phyloP scores from a whole-genome alignment of 2,329 filamentous ascomycete species.

The Talaromyces sp. region DNA sequence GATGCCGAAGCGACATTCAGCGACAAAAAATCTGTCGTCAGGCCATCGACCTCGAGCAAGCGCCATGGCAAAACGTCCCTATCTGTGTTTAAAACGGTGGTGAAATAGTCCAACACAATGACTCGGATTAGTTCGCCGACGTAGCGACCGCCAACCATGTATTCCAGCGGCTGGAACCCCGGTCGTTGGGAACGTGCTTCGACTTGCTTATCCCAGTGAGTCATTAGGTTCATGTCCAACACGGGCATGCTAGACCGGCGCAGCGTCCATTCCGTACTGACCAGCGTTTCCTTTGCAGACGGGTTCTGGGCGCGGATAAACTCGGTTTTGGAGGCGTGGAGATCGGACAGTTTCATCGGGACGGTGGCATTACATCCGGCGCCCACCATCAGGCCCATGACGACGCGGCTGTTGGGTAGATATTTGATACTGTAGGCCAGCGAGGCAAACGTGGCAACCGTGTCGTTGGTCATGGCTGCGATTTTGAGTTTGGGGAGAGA shows the following conservation, averaged over 20 bases:
- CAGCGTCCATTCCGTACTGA: constrained; percentile 79
- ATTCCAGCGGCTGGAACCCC: constrained; percentile 73
- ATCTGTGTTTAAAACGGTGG: constrained; percentile 34
- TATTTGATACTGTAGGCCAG: constrained; percentile 56
- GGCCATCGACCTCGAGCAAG: background rate
- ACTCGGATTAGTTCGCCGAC: constrained; percentile 67
- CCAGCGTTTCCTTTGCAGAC: constrained; percentile 56
- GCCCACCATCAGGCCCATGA: constrained; percentile 72
- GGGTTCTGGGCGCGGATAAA: constrained; percentile 19
- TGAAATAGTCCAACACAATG: constrained; percentile 59
- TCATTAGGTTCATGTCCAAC: constrained; percentile 56
- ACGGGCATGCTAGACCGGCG: constrained; percentile 62
- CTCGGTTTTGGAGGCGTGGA: constrained; percentile 57
- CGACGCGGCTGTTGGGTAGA: constrained; percentile 54
- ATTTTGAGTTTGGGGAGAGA: constrained; percentile 60
- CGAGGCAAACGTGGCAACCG: constrained; percentile 71
- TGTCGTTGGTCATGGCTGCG: constrained; percentile 70
- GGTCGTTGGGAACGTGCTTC: constrained; percentile 60
- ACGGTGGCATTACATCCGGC: constrained; percentile 75
- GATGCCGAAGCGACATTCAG: constrained; percentile 53
- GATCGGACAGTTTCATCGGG: constrained; percentile 55
- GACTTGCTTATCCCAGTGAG: constrained; percentile 61
- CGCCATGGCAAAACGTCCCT: constrained; percentile 45
- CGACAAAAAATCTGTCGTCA: constrained; percentile 44
- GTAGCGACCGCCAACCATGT: constrained; percentile 71